Evolutionary conservation across 306 rosid genomes (phyloP).

Genomic region (Malus asiatica): DNA sequence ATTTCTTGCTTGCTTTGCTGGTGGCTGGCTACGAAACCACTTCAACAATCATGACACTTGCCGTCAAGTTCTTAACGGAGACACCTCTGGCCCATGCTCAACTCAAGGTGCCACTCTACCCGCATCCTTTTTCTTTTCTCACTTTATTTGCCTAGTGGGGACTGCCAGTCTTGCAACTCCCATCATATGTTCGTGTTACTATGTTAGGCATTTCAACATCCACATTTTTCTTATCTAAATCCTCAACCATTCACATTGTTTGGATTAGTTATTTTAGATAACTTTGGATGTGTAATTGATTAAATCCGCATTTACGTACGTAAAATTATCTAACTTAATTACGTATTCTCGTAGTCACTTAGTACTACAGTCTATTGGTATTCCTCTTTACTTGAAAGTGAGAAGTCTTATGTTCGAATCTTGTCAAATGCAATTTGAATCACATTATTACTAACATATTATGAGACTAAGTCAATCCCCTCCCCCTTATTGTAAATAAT

Average conservation of each 20-base stretch:
- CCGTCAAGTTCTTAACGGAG: slow-evolving; percentile 85
- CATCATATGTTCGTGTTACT: background rate
- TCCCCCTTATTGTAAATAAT: too few relatives aligned
- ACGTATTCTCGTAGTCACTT: too few relatives aligned
- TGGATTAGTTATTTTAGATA: background rate
- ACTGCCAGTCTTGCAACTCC: background rate
- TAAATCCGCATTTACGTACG: too few relatives aligned
- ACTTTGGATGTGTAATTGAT: too few relatives aligned
- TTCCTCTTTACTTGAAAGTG: too few relatives aligned
- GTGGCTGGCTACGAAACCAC: slow-evolving; percentile 97
- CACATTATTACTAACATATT: too few relatives aligned
- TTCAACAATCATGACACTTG: slow-evolving; percentile 92
- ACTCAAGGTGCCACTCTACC: slow-evolving; percentile 54
- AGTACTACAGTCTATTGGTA: too few relatives aligned
- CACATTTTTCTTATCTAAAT: slow-evolving; percentile 42
- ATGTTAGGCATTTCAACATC: background rate
- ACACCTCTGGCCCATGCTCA: slow-evolving; percentile 87
- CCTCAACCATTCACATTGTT: background rate
- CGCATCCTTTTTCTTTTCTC: background rate
- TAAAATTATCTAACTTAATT: too few relatives aligned
- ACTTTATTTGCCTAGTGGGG: background rate
- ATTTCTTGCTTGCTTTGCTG: slow-evolving; percentile 77
- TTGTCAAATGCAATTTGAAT: too few relatives aligned
- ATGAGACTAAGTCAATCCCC: fast-evolving
- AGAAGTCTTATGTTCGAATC: too few relatives aligned